phyloP scores from a whole-genome alignment of 2,329 filamentous ascomycete species.

The Mycosphaerella arachidis region DNA sequence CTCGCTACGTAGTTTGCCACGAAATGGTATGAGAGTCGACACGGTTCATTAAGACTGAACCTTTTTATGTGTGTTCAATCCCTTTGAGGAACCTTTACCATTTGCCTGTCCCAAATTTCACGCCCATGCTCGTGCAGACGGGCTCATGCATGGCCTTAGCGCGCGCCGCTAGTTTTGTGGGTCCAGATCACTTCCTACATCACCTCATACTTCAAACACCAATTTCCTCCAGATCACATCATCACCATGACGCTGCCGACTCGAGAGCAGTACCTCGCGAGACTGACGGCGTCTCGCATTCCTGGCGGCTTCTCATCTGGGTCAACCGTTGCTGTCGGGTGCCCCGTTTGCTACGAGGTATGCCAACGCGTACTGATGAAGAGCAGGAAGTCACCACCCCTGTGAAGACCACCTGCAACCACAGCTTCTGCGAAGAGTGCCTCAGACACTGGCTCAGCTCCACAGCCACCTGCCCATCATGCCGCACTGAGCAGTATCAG shows the following conservation, averaged over 20 bases:
- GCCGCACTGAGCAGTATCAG: not conserved
- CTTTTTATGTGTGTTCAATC: not conserved
- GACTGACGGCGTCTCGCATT: not conserved
- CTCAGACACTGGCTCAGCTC: not conserved
- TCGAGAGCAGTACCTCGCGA: not conserved
- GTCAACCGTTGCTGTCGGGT: not conserved
- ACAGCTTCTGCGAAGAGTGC: not conserved
- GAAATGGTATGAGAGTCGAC: not conserved
- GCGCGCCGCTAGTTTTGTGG: not conserved
- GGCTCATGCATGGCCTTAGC: not conserved
- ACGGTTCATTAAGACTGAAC: not conserved
- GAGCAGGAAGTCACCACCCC: not conserved
- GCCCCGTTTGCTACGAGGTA: not conserved
- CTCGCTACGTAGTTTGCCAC: not conserved
- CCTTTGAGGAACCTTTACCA: not conserved
- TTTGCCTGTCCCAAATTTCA: too few species aligned
- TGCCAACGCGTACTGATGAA: not conserved
- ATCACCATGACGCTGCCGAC: not conserved
- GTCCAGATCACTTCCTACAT: not conserved
- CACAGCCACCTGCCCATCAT: not conserved
- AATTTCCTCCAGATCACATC: not conserved
- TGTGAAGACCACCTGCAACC: not conserved
- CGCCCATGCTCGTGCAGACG: not conserved
- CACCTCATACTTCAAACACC: not conserved
- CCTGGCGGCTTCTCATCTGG: not conserved